Percentiles rank a stretch among this genome's conserved stretches.
Conservation (phyloP, 495 filamentous ascomycete genomes). For the Penicillium coffeae region DNA sequence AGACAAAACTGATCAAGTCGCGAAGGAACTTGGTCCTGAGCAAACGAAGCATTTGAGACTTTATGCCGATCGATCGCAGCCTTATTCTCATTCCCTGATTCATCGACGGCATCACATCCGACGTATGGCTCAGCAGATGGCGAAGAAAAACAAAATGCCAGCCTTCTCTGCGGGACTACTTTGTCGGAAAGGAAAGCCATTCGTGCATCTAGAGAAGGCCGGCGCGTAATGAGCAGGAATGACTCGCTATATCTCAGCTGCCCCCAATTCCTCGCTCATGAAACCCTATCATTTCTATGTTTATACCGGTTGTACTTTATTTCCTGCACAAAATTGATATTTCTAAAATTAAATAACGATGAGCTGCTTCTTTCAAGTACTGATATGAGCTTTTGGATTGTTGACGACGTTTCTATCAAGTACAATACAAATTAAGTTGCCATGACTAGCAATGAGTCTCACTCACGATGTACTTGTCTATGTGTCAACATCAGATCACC, state of each 20-base stretch:
- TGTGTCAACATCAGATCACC: too few species aligned
- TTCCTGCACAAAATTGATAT: background rate
- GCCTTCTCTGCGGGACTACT: conserved; percentile 12
- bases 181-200: conserved; percentile 19
- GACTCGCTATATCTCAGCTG: too few species aligned
- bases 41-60: conserved; percentile 12
- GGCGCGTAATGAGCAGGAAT: background rate
- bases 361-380: too few species aligned
- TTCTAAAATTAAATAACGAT: background rate
- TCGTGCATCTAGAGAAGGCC: background rate
- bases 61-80: conserved; percentile 24
- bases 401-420: too few species aligned
- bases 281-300: background rate
- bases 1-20: conserved; percentile 13
- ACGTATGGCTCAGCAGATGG: conserved; percentile 15
- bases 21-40: conserved; percentile 3
- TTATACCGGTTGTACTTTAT: background rate
- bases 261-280: background rate
- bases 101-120: conserved; percentile 22
- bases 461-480: too few species aligned
- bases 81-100: conserved; percentile 17
- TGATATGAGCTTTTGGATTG: too few species aligned
- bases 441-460: too few species aligned
- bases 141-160: conserved; percentile 17
- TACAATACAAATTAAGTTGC: too few species aligned